These are phyloP conservation scores for Sabuloglossum arenarium DNA, from an alignment of 495 filamentous ascomycete genomes.

Conservation along the genomic window DNA sequence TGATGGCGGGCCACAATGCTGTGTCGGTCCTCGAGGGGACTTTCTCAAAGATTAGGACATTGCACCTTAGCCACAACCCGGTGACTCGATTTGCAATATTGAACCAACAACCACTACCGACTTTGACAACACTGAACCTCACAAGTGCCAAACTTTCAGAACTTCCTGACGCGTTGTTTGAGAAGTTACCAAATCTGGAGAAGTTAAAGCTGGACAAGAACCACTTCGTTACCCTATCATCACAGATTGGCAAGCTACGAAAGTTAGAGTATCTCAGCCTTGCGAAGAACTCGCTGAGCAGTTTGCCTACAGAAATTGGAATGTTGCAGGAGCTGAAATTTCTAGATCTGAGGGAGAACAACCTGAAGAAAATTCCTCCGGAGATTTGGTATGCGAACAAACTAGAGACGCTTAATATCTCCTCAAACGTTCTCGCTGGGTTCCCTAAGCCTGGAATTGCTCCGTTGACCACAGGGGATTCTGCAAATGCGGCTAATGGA, in stretches of 20 bases:
- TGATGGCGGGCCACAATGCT: conserved; percentile 76
- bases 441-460: conserved; percentile 70
- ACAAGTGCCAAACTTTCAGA: conserved; percentile 71
- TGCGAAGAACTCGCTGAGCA: conserved; percentile 66
- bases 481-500: not conserved
- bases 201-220: conserved; percentile 86
- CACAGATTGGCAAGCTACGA: conserved; percentile 61
- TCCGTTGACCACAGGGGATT: conserved; percentile 31
- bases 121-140: conserved; percentile 65
- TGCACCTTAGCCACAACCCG: conserved; percentile 81
- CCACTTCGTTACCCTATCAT: conserved; percentile 74
- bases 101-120: conserved; percentile 49
- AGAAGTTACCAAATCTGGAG: conserved; percentile 65
- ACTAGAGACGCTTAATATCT: conserved; percentile 82
- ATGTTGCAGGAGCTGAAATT: conserved; percentile 63
- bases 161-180: conserved; percentile 66
- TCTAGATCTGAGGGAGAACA: conserved; percentile 80
- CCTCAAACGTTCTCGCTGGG: conserved; percentile 71
- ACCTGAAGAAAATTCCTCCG: conserved; percentile 64
- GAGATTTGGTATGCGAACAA: conserved; percentile 85
- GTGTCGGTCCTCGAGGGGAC: conserved; percentile 72
- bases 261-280: conserved; percentile 84
- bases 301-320: conserved; percentile 69
- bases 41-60: conserved; percentile 61
- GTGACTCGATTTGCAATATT: conserved; percentile 65